Conservation (phyloP, 1,284 basidiomycete genomes). For the Ganoderma multipileum region DNA sequence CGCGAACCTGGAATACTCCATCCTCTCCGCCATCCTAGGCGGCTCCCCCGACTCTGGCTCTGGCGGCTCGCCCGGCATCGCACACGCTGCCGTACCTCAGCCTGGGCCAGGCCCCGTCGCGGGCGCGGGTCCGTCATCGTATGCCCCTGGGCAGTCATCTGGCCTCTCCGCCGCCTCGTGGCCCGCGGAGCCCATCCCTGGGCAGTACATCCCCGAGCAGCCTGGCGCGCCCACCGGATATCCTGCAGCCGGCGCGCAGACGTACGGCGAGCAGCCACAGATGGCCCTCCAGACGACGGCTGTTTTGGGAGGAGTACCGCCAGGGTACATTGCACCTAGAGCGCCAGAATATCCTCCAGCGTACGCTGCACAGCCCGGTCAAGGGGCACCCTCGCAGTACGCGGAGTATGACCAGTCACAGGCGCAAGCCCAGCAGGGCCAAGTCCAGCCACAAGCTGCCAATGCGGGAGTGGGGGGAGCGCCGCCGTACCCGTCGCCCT, state of each 20-base stretch:
- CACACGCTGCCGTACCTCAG: slow-evolving; percentile 18
- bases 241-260: slow-evolving; percentile 12
- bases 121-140: slow-evolving; percentile 26
- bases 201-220: slow-evolving; percentile 12
- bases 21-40: slow-evolving; percentile 89
- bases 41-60: slow-evolving; percentile 64
- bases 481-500: slow-evolving; percentile 19
- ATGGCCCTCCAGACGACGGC: slow-evolving; percentile 42
- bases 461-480: not conserved
- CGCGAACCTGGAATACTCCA: slow-evolving; percentile 91
- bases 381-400: slow-evolving; percentile 22
- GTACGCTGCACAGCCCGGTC: slow-evolving; percentile 16
- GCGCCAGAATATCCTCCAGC: slow-evolving; percentile 24
- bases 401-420: slow-evolving; percentile 27
- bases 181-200: slow-evolving; percentile 46
- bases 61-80: slow-evolving; percentile 48
- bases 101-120: slow-evolving; percentile 11
- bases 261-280: slow-evolving; percentile 39
- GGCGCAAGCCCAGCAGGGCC: slow-evolving; percentile 13
- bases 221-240: slow-evolving; percentile 5
- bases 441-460: slow-evolving; percentile 8
- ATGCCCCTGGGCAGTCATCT: slow-evolving; percentile 28
- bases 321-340: slow-evolving; percentile 28
- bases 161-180: slow-evolving; percentile 49
- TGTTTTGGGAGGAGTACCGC: slow-evolving; percentile 18